Evolutionary conservation across 108 stramenopile genomes (phyloP).

Genomic region (Cyclotella choctawhatcheeana): DNA sequence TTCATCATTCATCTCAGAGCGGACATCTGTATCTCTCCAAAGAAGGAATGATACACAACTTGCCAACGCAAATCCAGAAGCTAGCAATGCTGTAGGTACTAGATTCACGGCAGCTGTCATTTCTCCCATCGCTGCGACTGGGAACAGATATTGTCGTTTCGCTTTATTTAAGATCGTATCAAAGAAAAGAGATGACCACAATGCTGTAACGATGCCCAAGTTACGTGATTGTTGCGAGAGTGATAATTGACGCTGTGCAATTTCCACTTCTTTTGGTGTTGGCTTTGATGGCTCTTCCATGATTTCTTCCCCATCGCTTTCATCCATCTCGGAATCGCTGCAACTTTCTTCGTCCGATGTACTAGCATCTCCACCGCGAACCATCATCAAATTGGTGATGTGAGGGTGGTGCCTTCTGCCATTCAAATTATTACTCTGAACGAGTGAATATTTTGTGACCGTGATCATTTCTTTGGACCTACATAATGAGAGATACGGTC

Average conservation of each 20-base stretch:
- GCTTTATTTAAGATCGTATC: conserved; percentile 36
- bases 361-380: conserved; percentile 3
- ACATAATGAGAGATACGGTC: too few species aligned
- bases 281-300: neutral
- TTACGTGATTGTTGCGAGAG: conserved; percentile 30
- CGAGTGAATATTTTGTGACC: too few species aligned
- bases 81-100: conserved; percentile 26
- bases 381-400: conserved; percentile 9
- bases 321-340: neutral
- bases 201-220: conserved; percentile 36
- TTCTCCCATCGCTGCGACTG: neutral
- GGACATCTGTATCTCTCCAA: conserved; percentile 36
- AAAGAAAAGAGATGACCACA: conserved; percentile 45
- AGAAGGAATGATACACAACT: conserved; percentile 27
- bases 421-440: too few species aligned
- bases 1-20: conserved; percentile 14
- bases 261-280: conserved; percentile 6
- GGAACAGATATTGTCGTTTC: conserved; percentile 33
- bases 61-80: conserved; percentile 41
- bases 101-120: neutral
- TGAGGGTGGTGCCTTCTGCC: neutral
- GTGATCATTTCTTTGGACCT: too few species aligned
- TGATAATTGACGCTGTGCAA: neutral
- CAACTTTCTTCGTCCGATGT: conserved; percentile 4
- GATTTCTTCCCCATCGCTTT: neutral